phyloP scores from a whole-genome alignment of 257 asterid species.

The Lithospermum erythrorhizon region DNA sequence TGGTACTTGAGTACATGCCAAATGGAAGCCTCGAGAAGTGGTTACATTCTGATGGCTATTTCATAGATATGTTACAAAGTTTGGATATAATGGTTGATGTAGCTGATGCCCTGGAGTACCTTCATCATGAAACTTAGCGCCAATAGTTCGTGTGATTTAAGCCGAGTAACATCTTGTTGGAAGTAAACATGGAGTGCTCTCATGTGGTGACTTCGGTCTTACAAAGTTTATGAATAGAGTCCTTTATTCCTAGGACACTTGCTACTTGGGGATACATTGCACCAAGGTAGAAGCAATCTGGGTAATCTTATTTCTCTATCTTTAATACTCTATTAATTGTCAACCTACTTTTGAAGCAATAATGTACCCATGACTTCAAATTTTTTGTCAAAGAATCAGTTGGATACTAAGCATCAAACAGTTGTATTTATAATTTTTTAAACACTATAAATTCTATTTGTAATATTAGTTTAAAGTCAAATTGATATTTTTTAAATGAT shows the following conservation, averaged over 20 bases:
- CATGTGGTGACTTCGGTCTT: constrained; percentile 8
- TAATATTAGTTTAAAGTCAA: no score
- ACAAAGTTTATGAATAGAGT: constrained; percentile 5
- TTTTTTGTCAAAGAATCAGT: no score
- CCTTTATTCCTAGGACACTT: not conserved
- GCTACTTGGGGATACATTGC: constrained; percentile 5
- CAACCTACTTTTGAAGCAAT: not conserved
- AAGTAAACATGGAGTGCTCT: not conserved
- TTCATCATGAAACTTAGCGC: constrained; percentile 1
- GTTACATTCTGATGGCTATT: not conserved
- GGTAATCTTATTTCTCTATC: no score
- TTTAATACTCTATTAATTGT: not conserved
- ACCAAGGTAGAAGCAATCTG: constrained; percentile 5
- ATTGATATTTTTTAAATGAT: no score
- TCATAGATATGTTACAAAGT: not conserved
- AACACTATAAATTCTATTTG: no score
- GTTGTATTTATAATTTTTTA: no score
- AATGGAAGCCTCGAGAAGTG: constrained; percentile 9
- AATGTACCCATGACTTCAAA: not conserved
- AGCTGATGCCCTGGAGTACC: constrained; percentile 4
- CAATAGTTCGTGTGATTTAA: constrained; percentile 9
- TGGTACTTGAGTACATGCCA: constrained; percentile 9
- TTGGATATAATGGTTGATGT: constrained; percentile 3
- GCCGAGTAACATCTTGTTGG: constrained; percentile 8
- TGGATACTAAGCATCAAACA: no score